phyloP scores from a whole-genome alignment of 371 early-diverging fungal genomes.

The Capillidium heterosporum region DNA sequence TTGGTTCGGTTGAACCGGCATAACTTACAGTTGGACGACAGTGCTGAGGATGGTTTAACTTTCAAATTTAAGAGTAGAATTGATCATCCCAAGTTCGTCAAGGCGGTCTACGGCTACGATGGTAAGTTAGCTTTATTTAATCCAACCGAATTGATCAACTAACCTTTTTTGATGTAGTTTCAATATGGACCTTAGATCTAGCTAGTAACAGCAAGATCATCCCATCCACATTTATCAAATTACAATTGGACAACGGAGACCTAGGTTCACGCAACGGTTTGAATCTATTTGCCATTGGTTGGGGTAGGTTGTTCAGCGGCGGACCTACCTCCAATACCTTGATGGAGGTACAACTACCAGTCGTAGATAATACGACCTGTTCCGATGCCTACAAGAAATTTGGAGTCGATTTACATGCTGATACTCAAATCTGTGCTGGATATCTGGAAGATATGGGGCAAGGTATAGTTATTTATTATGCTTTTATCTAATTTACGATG shows the following conservation, averaged over 20 bases:
- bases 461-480: background rate
- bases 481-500: background rate
- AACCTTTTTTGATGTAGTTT: background rate
- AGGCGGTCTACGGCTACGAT: background rate
- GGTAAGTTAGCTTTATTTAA: background rate
- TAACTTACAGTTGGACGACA: background rate
- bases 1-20: background rate
- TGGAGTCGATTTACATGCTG: background rate
- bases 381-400: background rate
- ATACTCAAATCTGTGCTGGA: conserved; percentile 2
- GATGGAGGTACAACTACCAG: background rate
- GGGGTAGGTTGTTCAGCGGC: background rate
- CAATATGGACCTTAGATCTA: background rate
- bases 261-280: background rate
- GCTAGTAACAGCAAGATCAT: background rate
- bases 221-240: background rate
- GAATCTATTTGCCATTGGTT: background rate
- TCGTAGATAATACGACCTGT: background rate
- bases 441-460: background rate
- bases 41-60: background rate
- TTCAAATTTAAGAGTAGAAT: background rate
- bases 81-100: background rate
- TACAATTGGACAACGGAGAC: background rate
- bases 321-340: background rate
- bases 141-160: background rate